Percentiles rank a stretch among this genome's conserved stretches.
phyloP scores from a whole-genome alignment of 306 rosid genomes.

The Alnus glutinosa region DNA sequence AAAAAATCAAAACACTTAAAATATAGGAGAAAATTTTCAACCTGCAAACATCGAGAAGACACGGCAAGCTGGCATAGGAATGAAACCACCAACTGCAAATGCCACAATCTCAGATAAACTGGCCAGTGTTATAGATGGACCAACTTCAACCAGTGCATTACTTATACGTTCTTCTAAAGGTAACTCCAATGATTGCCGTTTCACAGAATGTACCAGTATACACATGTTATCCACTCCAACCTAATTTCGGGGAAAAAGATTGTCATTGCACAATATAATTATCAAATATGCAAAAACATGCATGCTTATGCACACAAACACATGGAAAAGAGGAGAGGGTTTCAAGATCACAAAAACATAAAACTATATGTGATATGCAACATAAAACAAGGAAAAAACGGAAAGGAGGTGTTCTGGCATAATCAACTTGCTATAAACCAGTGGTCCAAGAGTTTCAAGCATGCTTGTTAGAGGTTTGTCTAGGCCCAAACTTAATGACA shows the following conservation, averaged over 20 bases:
- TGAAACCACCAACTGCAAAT: constrained; percentile 89
- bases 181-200: constrained; percentile 68
- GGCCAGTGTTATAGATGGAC: constrained; percentile 93
- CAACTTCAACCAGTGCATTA: constrained; percentile 88
- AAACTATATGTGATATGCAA: neutral
- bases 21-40: constrained; percentile 31
- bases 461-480: neutral
- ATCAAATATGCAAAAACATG: neutral
- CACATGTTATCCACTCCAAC: constrained; percentile 99
- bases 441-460: neutral
- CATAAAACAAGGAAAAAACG: too few relatives aligned
- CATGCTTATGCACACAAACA: neutral
- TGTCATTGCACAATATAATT: neutral
- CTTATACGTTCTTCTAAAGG: constrained; percentile 80
- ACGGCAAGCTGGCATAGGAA: constrained; percentile 98
- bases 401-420: neutral
- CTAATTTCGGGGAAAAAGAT: constrained; percentile 41
- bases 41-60: constrained; percentile 99
- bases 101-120: constrained; percentile 91
- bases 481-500: neutral
- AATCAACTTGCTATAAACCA: neutral
- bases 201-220: constrained; percentile 88
- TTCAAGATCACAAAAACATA: neutral
- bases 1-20: constrained; percentile 15
- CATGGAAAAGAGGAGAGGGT: neutral